Conservation (phyloP, 129 eudicot genomes). For the Escallonia herrerae region DNA sequence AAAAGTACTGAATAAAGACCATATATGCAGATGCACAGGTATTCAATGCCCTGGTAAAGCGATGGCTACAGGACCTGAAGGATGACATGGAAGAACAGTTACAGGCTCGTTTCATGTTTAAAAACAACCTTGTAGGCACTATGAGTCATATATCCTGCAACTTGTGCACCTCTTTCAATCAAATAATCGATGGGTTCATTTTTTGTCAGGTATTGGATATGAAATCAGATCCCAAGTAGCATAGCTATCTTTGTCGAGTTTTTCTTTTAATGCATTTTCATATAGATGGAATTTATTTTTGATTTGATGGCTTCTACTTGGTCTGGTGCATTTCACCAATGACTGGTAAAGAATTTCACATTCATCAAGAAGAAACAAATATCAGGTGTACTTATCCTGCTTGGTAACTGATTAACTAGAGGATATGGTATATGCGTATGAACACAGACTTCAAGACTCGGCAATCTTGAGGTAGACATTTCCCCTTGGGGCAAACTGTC, state of each 20-base stretch:
- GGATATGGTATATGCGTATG: background rate
- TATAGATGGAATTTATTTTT: conserved; percentile 1
- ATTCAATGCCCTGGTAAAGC: conserved; percentile 46
- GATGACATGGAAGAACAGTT: conserved; percentile 53
- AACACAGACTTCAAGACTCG: background rate
- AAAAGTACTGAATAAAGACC: background rate
- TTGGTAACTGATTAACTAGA: too few relatives aligned
- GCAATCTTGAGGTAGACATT: background rate
- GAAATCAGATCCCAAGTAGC: too few relatives aligned
- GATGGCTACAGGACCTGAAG: conserved; percentile 67
- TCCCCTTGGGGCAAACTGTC: background rate
- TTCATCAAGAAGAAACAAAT: too few relatives aligned
- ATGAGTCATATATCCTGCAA: conserved; percentile 74
- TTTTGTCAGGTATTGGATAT: conserved; percentile 52
- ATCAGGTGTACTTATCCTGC: too few relatives aligned
- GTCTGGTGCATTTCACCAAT: background rate
- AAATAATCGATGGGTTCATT: conserved; percentile 54
- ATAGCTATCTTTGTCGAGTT: too few relatives aligned
- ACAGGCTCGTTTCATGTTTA: conserved; percentile 61
- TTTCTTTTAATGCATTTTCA: background rate
- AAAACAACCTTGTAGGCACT: conserved; percentile 41
- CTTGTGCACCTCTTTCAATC: conserved; percentile 50
- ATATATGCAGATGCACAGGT: conserved; percentile 54
- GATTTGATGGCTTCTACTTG: background rate
- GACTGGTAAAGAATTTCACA: background rate